Evolutionary conservation across 2,329 filamentous ascomycete genomes (phyloP).

Genomic region (Ascochyta rabiei): DNA sequence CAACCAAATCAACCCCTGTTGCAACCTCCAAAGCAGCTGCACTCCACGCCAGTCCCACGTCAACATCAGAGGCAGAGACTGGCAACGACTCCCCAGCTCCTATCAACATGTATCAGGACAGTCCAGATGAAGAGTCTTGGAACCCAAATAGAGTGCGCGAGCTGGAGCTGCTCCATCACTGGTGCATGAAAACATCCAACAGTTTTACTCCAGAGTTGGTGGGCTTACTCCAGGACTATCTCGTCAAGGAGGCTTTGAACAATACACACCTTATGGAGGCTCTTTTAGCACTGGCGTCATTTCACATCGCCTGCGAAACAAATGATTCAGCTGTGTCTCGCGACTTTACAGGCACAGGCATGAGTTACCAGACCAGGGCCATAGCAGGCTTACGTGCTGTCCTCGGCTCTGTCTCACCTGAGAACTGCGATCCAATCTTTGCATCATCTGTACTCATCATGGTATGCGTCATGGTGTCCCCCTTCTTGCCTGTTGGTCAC

Average conservation of each 20-base stretch:
- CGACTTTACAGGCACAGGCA: slow-evolving; percentile 11
- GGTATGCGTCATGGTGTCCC: slow-evolving; percentile 21
- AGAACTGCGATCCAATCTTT: slow-evolving; percentile 16
- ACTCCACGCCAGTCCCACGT: neutral
- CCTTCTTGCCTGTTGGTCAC: slow-evolving; percentile 9
- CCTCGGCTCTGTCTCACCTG: slow-evolving; percentile 10
- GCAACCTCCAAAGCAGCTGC: neutral
- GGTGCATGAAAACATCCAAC: slow-evolving; percentile 17
- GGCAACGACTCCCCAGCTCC: neutral
- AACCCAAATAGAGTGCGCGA: slow-evolving; percentile 10
- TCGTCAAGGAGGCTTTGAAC: slow-evolving; percentile 16
- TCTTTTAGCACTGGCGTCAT: slow-evolving; percentile 16
- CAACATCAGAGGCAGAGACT: neutral
- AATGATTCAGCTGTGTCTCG: slow-evolving; percentile 3
- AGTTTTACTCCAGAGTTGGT: slow-evolving; percentile 16
- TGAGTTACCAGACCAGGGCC: slow-evolving; percentile 15
- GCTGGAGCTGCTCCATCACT: slow-evolving; percentile 20
- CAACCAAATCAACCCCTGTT: slow-evolving; percentile 1
- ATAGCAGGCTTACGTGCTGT: slow-evolving; percentile 8
- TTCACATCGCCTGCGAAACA: slow-evolving; percentile 18
- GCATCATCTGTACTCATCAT: slow-evolving; percentile 18
- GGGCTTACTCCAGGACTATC: slow-evolving; percentile 15
- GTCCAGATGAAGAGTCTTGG: neutral
- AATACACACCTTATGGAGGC: slow-evolving; percentile 25
- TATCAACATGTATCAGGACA: neutral